Percentiles rank a stretch among this genome's conserved stretches.
phyloP scores from a whole-genome alignment of 257 asterid genomes.

The Gentiana macrophylla region DNA sequence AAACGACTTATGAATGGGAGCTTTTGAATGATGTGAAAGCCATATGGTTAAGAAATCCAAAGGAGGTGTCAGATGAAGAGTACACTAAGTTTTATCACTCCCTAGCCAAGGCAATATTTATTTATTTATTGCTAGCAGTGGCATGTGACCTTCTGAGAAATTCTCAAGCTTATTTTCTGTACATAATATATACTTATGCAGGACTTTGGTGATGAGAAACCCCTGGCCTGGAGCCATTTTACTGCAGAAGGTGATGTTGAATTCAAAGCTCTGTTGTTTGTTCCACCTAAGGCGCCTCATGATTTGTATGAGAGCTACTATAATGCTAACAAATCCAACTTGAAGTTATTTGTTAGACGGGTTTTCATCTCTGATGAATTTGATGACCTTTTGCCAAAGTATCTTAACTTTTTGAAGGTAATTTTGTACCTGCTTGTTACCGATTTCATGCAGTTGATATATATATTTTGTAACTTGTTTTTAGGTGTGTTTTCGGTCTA shows the following conservation, averaged over 20 bases:
- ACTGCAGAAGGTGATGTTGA: slow-evolving; percentile 96
- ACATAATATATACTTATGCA: slow-evolving; percentile 16
- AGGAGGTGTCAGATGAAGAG: slow-evolving; percentile 90
- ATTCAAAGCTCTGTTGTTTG: slow-evolving; percentile 77
- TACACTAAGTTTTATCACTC: slow-evolving; percentile 75
- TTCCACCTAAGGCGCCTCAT: slow-evolving; percentile 91
- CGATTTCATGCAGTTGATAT: not conserved
- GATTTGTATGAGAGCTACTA: slow-evolving; percentile 92
- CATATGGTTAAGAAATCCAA: slow-evolving; percentile 82
- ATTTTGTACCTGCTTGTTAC: not conserved
- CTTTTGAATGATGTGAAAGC: slow-evolving; percentile 87
- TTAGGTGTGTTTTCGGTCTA: not conserved
- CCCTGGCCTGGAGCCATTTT: slow-evolving; percentile 86
- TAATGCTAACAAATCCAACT: slow-evolving; percentile 68
- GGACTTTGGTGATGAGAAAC: slow-evolving; percentile 85
- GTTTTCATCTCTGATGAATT: slow-evolving; percentile 93
- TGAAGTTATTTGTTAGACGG: slow-evolving; percentile 72
- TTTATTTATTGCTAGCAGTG: no score
- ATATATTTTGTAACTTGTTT: not conserved
- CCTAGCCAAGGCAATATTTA: slow-evolving; percentile 54
- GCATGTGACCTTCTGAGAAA: not conserved
- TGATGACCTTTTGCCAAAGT: slow-evolving; percentile 88
- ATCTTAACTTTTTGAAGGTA: slow-evolving; percentile 84
- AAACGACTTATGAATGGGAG: slow-evolving; percentile 81
- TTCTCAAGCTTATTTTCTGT: not conserved